Conservation (phyloP, 2,329 filamentous ascomycete genomes). For the Mollisia scopiformis region DNA sequence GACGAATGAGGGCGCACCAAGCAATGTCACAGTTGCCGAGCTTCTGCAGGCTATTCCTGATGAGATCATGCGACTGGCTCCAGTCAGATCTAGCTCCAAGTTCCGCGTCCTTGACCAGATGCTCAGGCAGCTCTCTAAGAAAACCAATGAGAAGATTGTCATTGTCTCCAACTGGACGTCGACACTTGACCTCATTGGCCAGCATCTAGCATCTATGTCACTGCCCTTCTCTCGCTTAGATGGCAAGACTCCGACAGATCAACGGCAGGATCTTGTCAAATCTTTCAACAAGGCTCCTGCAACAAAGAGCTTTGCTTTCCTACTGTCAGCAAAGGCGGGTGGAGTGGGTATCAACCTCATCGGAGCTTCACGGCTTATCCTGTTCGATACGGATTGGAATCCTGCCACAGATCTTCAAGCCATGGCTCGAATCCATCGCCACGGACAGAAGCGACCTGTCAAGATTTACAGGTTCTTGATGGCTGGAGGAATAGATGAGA, state of each 20-base stretch:
- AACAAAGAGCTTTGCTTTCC: slow-evolving; percentile 65
- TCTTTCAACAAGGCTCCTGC: slow-evolving; percentile 66
- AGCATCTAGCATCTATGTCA: slow-evolving; percentile 60
- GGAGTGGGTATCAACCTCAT: slow-evolving; percentile 72
- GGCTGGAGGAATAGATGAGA: slow-evolving; percentile 72
- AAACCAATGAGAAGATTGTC: slow-evolving; percentile 71
- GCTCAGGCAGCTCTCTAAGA: slow-evolving; percentile 60
- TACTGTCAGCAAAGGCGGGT: slow-evolving; percentile 74
- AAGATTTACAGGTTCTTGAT: slow-evolving; percentile 72
- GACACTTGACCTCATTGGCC: slow-evolving; percentile 68
- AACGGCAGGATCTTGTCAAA: slow-evolving; percentile 70
- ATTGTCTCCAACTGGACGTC: slow-evolving; percentile 78
- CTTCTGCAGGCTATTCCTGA: slow-evolving; percentile 57
- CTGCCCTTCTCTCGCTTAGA: slow-evolving; percentile 70
- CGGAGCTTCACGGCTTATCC: slow-evolving; percentile 68
- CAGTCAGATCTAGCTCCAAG: slow-evolving; percentile 64
- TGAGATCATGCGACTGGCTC: slow-evolving; percentile 54
- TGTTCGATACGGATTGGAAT: slow-evolving; percentile 80
- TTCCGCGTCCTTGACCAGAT: slow-evolving; percentile 68
- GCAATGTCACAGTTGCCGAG: slow-evolving; percentile 40
- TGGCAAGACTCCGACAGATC: slow-evolving; percentile 64
- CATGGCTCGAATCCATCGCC: slow-evolving; percentile 75
- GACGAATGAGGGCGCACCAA: slow-evolving; percentile 40
- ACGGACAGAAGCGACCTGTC: slow-evolving; percentile 69
- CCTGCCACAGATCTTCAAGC: slow-evolving; percentile 74